A percentile compares a stretch with the other conserved stretches of the same genome.
Evolutionary conservation across 2,329 filamentous ascomycete genomes (phyloP).

Genomic region (Falciphora oryzae): DNA sequence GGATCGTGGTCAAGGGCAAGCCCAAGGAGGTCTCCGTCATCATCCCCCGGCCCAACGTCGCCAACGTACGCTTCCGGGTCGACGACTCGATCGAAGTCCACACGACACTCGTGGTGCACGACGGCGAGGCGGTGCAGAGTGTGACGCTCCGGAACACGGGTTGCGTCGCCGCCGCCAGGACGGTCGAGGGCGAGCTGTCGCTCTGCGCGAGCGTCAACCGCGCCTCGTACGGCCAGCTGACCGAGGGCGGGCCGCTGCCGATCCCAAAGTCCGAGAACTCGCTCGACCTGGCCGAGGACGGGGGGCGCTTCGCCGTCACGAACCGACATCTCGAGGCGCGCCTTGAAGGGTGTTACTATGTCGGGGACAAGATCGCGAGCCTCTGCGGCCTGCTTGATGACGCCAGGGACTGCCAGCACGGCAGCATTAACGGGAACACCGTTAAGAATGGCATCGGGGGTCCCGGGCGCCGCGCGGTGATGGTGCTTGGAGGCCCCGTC

Average conservation of each 20-base stretch:
- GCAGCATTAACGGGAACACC: neutral
- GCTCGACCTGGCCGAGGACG: neutral
- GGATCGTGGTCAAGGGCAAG: neutral
- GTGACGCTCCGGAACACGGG: slow-evolving; percentile 13
- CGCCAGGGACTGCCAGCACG: neutral
- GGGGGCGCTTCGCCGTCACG: slow-evolving; percentile 4
- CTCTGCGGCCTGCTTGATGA: neutral
- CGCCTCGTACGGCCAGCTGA: slow-evolving; percentile 19
- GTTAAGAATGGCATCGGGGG: neutral
- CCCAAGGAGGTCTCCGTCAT: slow-evolving; percentile 9
- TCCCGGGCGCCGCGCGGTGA: neutral
- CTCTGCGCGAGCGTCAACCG: slow-evolving; percentile 15
- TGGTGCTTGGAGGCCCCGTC: neutral
- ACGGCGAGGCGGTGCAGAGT: slow-evolving; percentile 14
- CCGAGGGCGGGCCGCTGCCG: slow-evolving; percentile 15
- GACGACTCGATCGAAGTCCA: slow-evolving; percentile 6
- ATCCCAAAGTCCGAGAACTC: slow-evolving; percentile 14
- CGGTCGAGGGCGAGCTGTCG: slow-evolving; percentile 9
- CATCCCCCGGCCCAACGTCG: slow-evolving; percentile 8
- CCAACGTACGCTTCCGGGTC: slow-evolving; percentile 8
- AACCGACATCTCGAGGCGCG: slow-evolving; percentile 12
- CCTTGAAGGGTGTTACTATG: slow-evolving; percentile 8
- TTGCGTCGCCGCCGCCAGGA: neutral
- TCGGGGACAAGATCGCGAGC: neutral
- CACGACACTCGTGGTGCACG: slow-evolving; percentile 7